Base-by-base conservation (phyloP, 108 stramenopile genomes). In the Conticribra weissflogii region DNA sequence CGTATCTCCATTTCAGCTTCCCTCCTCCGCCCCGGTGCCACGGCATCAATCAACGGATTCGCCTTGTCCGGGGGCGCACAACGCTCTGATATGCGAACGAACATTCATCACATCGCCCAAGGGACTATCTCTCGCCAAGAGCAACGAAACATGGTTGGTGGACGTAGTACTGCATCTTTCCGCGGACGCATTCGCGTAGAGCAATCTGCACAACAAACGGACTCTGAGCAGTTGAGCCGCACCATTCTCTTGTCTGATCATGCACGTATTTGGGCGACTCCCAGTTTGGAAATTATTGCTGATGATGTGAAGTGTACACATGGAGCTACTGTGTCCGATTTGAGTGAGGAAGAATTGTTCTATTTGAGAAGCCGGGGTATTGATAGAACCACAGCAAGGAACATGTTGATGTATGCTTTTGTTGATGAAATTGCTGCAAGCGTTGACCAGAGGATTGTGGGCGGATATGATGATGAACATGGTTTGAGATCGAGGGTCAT, bases 271-370 rank as follows among this genome's bases (percentile, higher is more conserved):
- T 90, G 90, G 89, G 77, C 91, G n/a, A 92, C 94, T 25, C 97
- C 97, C 21, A 86, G 89, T 30, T 79, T 98, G 67, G 96, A 96
- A 66, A 97, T 98, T 59, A 90, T 96, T 75, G 96, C 97, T 9
- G 96, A 96, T 71, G 94, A 98, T 83, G 96, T 98, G 16, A 76
- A 86, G 68, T 98, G 97, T 76, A 89, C 93, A 17, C 97, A 98
- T 76, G 97, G 97, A 18, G 93, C 96, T n/a, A 96, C 97, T 15
- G 86, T 98, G 54, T 91, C 91, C 18, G 97, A 98, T 83, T 78
- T 98, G 67, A 85, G 87, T 32, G 97, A 98, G 74, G 96, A 98
- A 69, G 91, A 91, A 73, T 70, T 96, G 47, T 98, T 98, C 68
- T 98, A 97, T 72, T 81, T 98, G 32, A 79, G 90, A 59, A 79